These are phyloP conservation scores for Schizophyllum commune DNA, from an alignment of 1,284 basidiomycete species.

Conservation along the genomic window DNA sequence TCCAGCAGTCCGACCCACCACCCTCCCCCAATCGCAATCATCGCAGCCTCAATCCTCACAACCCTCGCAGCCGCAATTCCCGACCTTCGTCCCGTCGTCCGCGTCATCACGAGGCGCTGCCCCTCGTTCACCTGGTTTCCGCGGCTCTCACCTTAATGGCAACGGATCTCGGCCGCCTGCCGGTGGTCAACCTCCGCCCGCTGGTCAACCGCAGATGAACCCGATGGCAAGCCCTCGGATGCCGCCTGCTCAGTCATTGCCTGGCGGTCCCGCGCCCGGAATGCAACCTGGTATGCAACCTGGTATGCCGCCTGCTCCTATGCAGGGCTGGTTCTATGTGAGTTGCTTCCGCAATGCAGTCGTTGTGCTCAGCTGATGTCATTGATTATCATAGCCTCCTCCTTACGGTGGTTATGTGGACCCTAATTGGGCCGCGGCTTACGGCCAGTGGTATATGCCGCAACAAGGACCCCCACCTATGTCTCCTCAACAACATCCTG, in stretches of 20 bases:
- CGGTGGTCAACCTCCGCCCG: slow-evolving; percentile 43
- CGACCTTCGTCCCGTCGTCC: slow-evolving; percentile 31
- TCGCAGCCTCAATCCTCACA: slow-evolving; percentile 20
- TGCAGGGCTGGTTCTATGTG: slow-evolving; percentile 35
- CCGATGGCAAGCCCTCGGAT: slow-evolving; percentile 61
- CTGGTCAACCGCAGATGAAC: slow-evolving; percentile 35
- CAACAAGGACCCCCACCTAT: slow-evolving; percentile 20
- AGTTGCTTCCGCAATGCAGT: slow-evolving; percentile 14
- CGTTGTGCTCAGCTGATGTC: background rate
- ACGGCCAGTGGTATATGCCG: slow-evolving; percentile 20
- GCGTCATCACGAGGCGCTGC: slow-evolving; percentile 33
- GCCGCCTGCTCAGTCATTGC: slow-evolving; percentile 18
- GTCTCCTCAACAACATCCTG: slow-evolving; percentile 30
- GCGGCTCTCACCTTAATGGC: slow-evolving; percentile 53
- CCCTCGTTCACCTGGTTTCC: slow-evolving; percentile 60
- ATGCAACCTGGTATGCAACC: slow-evolving; percentile 39
- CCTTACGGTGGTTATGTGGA: slow-evolving; percentile 13
- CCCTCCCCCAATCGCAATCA: slow-evolving; percentile 28
- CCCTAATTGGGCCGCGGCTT: slow-evolving; percentile 14
- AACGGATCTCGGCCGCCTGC: slow-evolving; percentile 46
- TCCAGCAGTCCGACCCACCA: slow-evolving; percentile 23
- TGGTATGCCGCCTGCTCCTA: slow-evolving; percentile 33
- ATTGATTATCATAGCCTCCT: background rate
- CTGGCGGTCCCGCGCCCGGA: slow-evolving; percentile 26
- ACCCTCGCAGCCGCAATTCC: slow-evolving; percentile 30